These are phyloP conservation scores for Talaromyces piceae DNA, from an alignment of 2,329 filamentous ascomycete species.

Conservation along the genomic window DNA sequence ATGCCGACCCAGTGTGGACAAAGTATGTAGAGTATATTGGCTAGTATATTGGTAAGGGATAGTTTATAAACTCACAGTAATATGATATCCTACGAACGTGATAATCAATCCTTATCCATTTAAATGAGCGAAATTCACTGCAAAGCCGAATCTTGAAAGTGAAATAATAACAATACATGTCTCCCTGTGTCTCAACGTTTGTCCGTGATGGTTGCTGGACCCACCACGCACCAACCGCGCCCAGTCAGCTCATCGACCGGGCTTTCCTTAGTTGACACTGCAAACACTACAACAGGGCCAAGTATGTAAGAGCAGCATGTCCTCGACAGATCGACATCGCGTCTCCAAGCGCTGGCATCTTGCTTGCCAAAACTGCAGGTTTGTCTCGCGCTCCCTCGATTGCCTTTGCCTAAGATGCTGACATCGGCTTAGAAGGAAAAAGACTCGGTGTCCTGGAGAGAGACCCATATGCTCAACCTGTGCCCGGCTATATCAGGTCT, in stretches of 20 bases:
- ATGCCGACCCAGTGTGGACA: slow-evolving; percentile 10
- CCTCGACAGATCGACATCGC: slow-evolving; percentile 6
- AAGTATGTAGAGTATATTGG: slow-evolving; percentile 15
- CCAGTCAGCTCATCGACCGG: not conserved
- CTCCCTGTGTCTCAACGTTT: not conserved
- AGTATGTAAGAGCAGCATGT: slow-evolving; percentile 5
- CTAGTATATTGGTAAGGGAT: slow-evolving; percentile 3
- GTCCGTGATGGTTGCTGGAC: not conserved
- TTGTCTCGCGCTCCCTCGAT: slow-evolving; percentile 11
- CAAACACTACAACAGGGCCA: not conserved
- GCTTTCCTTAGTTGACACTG: not conserved
- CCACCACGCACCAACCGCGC: not conserved
- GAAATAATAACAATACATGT: not conserved
- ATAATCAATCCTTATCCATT: not conserved
- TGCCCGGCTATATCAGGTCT: slow-evolving; percentile 14
- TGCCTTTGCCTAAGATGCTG: not conserved
- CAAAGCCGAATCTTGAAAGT: not conserved
- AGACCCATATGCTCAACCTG: slow-evolving; percentile 17
- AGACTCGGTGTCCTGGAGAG: slow-evolving; percentile 18
- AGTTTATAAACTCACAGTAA: not conserved
- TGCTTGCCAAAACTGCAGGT: slow-evolving; percentile 13
- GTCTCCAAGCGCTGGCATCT: slow-evolving; percentile 8
- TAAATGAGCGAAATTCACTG: not conserved
- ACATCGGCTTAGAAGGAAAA: slow-evolving; percentile 14
- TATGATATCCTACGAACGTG: not conserved